Evolutionary conservation across 352 stramenopile genomes (phyloP).

Genomic region (Phytopythium montanum): DNA sequence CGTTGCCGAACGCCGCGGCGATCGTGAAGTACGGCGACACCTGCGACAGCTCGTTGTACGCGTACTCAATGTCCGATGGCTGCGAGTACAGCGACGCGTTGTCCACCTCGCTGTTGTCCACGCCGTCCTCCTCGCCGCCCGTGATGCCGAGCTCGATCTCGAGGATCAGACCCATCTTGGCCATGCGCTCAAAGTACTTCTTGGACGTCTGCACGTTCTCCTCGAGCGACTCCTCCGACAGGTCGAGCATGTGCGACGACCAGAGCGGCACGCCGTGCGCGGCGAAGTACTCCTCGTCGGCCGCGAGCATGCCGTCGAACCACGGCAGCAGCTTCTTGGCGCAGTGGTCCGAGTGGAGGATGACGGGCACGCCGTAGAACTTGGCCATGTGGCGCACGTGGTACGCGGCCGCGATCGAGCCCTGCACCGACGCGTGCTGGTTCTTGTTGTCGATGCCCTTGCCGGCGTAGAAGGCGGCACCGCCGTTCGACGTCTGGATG

Average conservation of each 20-base stretch:
- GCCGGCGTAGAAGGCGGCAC: slow-evolving; percentile 95
- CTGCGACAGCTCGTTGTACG: slow-evolving; percentile 93
- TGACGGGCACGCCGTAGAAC: slow-evolving; percentile 96
- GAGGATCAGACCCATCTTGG: slow-evolving; percentile 94
- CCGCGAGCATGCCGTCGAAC: slow-evolving; percentile 96
- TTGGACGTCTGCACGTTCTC: slow-evolving; percentile 98
- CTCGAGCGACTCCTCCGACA: slow-evolving; percentile 97
- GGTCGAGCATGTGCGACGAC: slow-evolving; percentile 98
- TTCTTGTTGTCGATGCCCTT: slow-evolving; percentile 96
- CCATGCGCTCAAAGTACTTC: slow-evolving; percentile 97
- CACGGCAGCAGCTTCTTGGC: slow-evolving; percentile 98
- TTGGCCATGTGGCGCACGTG: slow-evolving; percentile 96
- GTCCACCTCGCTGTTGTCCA: slow-evolving; percentile 96
- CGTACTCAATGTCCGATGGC: slow-evolving; percentile 94
- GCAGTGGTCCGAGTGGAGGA: slow-evolving; percentile 99
- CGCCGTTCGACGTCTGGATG: slow-evolving; percentile 98
- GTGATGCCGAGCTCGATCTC: slow-evolving; percentile 99
- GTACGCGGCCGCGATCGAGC: slow-evolving; percentile 91
- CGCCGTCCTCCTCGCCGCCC: slow-evolving; percentile 97
- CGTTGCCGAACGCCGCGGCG: slow-evolving; percentile 95
- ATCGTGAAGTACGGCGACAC: slow-evolving; percentile 95
- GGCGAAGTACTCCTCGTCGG: slow-evolving; percentile 96
- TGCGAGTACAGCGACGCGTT: slow-evolving; percentile 89
- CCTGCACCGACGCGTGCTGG: slow-evolving; percentile 70
- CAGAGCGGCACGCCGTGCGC: slow-evolving; percentile 95